Evolutionary conservation across 768 basidiomycete genomes (phyloP).

Genomic region (Hortiboletus campestris): DNA sequence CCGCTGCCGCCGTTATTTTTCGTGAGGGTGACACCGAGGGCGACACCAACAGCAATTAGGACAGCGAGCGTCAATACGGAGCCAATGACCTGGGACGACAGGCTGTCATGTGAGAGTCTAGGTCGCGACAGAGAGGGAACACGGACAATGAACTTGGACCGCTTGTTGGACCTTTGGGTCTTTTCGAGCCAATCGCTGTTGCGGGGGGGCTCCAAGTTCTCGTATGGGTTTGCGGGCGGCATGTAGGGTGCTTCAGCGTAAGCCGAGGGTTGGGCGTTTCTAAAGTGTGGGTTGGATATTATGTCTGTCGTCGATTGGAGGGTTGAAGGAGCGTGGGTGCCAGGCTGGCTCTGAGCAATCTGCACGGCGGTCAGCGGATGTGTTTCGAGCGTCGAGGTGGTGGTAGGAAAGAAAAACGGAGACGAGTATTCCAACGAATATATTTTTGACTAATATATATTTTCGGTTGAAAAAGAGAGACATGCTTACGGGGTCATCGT

Average conservation of each 20-base stretch:
- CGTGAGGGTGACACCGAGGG: slow-evolving; percentile 63
- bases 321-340: slow-evolving; percentile 37
- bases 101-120: neutral
- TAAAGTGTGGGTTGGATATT: slow-evolving; percentile 23
- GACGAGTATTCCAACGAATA: neutral
- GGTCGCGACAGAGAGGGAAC: neutral
- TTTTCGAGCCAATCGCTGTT: slow-evolving; percentile 43
- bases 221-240: slow-evolving; percentile 28
- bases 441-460: slow-evolving; percentile 5
- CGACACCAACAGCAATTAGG: slow-evolving; percentile 57
- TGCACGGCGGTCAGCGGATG: slow-evolving; percentile 27
- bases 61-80: slow-evolving; percentile 45
- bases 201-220: slow-evolving; percentile 31
- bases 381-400: neutral
- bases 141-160: slow-evolving; percentile 61
- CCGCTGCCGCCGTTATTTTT: slow-evolving; percentile 45
- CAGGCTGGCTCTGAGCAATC: slow-evolving; percentile 33
- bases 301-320: slow-evolving; percentile 20
- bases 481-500: slow-evolving; percentile 27
- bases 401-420: neutral
- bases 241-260: slow-evolving; percentile 28
- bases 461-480: neutral
- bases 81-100: slow-evolving; percentile 47
- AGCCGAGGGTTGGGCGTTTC: slow-evolving; percentile 21
- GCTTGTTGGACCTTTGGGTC: slow-evolving; percentile 31